A percentile compares a stretch with the other conserved stretches of the same genome.
These are phyloP conservation scores for Trypanosoma vivax DNA, from an alignment of 208 protist species.

Conservation along the genomic window DNA sequence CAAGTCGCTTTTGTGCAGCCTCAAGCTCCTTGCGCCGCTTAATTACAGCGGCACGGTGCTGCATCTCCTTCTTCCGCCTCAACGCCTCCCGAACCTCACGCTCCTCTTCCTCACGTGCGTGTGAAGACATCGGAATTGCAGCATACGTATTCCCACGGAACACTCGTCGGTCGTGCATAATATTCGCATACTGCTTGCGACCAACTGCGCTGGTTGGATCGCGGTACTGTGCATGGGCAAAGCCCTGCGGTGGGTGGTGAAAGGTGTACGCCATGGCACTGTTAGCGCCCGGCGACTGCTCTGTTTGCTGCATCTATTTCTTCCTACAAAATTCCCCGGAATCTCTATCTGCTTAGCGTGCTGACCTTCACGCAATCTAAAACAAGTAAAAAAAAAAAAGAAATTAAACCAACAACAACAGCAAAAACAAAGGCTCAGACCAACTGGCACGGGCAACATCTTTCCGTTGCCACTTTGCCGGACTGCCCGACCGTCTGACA, in stretches of 20 bases:
- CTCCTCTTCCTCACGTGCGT: conserved; percentile 60
- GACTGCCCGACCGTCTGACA: no score
- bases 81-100: conserved; percentile 51
- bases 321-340: neutral
- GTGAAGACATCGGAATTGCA: conserved; percentile 74
- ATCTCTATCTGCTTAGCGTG: neutral
- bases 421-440: no score
- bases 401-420: no score
- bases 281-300: conserved; percentile 23
- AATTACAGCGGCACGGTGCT: conserved; percentile 46
- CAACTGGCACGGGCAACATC: no score
- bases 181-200: conserved; percentile 81
- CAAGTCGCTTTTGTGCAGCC: conserved; percentile 41
- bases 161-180: conserved; percentile 94
- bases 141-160: conserved; percentile 94
- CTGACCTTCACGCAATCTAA: neutral
- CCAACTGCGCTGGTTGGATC: conserved; percentile 34
- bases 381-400: neutral
- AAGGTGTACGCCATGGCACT: conserved; percentile 82
- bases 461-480: no score
- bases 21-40: conserved; percentile 65
- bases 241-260: conserved; percentile 79
- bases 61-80: conserved; percentile 56
- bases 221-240: conserved; percentile 76
- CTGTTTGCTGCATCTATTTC: conserved; percentile 20